phyloP scores from a whole-genome alignment of 768 basidiomycete genomes.

The Sarcodon sp. region DNA sequence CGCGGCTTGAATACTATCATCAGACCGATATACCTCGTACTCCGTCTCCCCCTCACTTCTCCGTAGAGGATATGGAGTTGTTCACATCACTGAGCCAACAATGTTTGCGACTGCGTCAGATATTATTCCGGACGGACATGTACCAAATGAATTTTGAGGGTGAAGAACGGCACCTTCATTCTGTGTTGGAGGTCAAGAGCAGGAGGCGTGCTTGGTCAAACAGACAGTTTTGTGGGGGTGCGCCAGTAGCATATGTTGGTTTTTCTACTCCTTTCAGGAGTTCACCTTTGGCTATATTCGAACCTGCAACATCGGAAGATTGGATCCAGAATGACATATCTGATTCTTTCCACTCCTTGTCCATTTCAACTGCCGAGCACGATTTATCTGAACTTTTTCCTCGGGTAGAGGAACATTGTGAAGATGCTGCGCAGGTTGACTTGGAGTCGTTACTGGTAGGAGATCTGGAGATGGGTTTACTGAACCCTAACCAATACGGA shows the following conservation, averaged over 20 bases:
- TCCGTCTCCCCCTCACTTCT: slow-evolving; percentile 7
- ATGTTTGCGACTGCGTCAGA: slow-evolving; percentile 14
- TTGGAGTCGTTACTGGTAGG: not conserved
- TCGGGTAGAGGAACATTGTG: not conserved
- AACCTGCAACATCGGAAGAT: slow-evolving; percentile 8
- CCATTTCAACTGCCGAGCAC: not conserved
- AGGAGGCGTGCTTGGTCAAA: slow-evolving; percentile 59
- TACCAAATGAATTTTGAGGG: slow-evolving; percentile 25
- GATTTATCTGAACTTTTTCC: not conserved
- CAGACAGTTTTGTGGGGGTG: slow-evolving; percentile 26
- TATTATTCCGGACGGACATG: slow-evolving; percentile 27
- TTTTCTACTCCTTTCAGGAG: slow-evolving; percentile 36
- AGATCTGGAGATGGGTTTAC: not conserved
- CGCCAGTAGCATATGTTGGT: slow-evolving; percentile 24
- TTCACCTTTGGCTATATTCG: slow-evolving; percentile 31
- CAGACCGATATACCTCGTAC: slow-evolving; percentile 5
- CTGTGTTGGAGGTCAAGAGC: slow-evolving; percentile 41
- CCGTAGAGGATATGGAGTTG: slow-evolving; percentile 12
- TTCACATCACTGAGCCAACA: slow-evolving; percentile 15
- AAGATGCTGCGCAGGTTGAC: not conserved
- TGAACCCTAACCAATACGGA: not conserved
- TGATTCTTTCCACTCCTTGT: not conserved
- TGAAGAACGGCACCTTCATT: slow-evolving; percentile 18
- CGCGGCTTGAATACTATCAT: slow-evolving; percentile 5
- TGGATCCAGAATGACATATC: not conserved